Evolutionary conservation across 495 filamentous ascomycete genomes (phyloP), one percentile per base, ranked within the genome.

Genomic region (Aspergillus incahuasiensis): DNA sequence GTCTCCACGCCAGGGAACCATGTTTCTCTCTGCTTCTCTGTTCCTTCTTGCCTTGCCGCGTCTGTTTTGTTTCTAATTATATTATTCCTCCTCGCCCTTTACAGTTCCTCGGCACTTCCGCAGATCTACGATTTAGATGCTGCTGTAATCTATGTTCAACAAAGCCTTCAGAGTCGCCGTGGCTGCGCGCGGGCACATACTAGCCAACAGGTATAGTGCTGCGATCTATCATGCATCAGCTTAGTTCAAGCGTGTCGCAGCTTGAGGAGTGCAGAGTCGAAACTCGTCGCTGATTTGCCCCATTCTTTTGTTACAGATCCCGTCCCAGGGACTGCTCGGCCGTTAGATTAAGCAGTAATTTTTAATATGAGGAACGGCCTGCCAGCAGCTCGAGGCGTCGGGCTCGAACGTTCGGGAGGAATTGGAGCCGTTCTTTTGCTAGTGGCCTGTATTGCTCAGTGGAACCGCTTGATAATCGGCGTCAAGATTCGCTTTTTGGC

Each of bases 361-460:
- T 46, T 48, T 16, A 32, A 34, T 48, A 32, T 48, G 44, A 48
- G 24, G 24, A 18, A 34, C 16, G 32, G 40, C 41, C 32, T 48
- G 34, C 57, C 9, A 30, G 50, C 41, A 46, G 54, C 18, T 48
- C 45, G 20, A 18, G 25, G 13, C 39, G 18, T 39, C 52, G 55
- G 62, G 53, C 58, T 64, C 62, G 58, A 64, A 60, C 55, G 52
- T 58, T 61, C 54, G 46, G 30, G 52, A 46, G 41, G 24, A 41
- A 51, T 35, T 35, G 32, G 50, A 54, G 48, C 35, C 50, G 18
- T 55, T 63, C 54, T 48, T 18, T 57, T 63, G 3, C 40, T 50
- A 60, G 56, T 60, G 57, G 6, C 32, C 57, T 58, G 55, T 54
- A 58, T 45, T 52, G 51, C 48, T 19, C 35, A 53, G 58, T 64